These are phyloP conservation scores for Kwoniella shandongensis DNA, from an alignment of 768 basidiomycete genomes.

Conservation along the genomic window DNA sequence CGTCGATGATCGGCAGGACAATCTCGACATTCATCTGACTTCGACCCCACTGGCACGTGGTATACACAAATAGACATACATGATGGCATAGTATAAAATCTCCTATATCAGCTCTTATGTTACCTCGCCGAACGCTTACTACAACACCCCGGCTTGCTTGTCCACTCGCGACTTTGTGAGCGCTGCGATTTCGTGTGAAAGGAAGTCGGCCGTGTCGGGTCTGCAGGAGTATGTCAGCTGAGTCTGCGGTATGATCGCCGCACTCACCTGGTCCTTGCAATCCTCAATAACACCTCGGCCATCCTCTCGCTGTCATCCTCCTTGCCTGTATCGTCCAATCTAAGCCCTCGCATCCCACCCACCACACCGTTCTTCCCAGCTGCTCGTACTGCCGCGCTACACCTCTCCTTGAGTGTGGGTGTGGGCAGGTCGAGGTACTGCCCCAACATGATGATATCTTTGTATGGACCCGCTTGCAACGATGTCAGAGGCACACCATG, in stretches of 20 bases:
- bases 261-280: constrained; percentile 47
- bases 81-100: too few species aligned
- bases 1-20: too few species aligned
- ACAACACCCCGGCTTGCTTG: constrained; percentile 34
- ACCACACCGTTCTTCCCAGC: constrained; percentile 18
- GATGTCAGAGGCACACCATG: constrained; percentile 44
- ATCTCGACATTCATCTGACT: too few species aligned
- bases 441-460: constrained; percentile 49
- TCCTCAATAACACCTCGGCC: constrained; percentile 51
- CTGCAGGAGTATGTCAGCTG: constrained; percentile 13
- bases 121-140: too few species aligned
- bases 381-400: constrained; percentile 45
- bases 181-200: constrained; percentile 33
- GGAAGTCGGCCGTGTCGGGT: constrained; percentile 43
- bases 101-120: too few species aligned
- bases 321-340: neutral
- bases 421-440: constrained; percentile 52
- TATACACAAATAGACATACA: too few species aligned
- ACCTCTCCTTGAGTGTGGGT: constrained; percentile 40
- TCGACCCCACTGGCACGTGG: too few species aligned
- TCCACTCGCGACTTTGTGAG: constrained; percentile 39
- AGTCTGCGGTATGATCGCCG: neutral
- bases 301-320: constrained; percentile 39
- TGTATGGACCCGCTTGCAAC: constrained; percentile 44
- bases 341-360: constrained; percentile 15